Base-by-base conservation (phyloP, 192 early-diverging fungal genomes). In the Paraglomus brasilianum region DNA sequence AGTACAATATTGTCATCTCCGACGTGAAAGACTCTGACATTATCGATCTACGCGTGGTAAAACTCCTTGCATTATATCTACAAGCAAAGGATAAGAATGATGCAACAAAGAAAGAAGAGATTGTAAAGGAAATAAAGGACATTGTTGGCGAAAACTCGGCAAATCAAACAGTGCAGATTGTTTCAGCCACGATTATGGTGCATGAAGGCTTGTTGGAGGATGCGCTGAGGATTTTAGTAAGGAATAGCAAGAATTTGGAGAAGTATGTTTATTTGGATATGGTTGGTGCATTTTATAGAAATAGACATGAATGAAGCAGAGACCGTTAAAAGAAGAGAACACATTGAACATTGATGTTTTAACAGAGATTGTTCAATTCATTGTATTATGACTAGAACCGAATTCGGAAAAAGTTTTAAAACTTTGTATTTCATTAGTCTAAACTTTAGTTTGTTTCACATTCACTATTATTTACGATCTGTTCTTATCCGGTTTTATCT, bases 211-310 rank as follows among this genome's bases (percentile, higher is more conserved):
- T 82, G 46, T 75, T 80, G 19, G 91, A 92, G 24, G 91, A 91
- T 17, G 93, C 93, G 14, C 77, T 97, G 52, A 75, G 75, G 39
- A 69, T 86, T 8, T 77, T 95, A n/a, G 80, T 87, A 40, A 72
- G 77, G 49, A 86, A 86, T 53, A 82, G 85, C 43, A 89, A 88
- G 77, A 88, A 89, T 74, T 73, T 95, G 14, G 95, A 97, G 72
- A 91, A 91, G 91, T 93, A 81, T 59, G 77, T 49, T 24, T 62
- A 22, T 30, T 30, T 30, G 30, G 30, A 9, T 51, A 57, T 9
- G 8, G 42, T 17, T n/a, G 5, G 4, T 53, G 13, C 5, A n/a
- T 62, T n/a, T n/a, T 22, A 7, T 69, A n/a, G 39, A 9, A 5
- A 8, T 14, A 24, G 22, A n/a, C n/a, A n/a, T n/a, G 48, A 65